Conservation (phyloP, 225 moss, liverwort and hornwort species). For the Takakia lepidozioides region DNA sequence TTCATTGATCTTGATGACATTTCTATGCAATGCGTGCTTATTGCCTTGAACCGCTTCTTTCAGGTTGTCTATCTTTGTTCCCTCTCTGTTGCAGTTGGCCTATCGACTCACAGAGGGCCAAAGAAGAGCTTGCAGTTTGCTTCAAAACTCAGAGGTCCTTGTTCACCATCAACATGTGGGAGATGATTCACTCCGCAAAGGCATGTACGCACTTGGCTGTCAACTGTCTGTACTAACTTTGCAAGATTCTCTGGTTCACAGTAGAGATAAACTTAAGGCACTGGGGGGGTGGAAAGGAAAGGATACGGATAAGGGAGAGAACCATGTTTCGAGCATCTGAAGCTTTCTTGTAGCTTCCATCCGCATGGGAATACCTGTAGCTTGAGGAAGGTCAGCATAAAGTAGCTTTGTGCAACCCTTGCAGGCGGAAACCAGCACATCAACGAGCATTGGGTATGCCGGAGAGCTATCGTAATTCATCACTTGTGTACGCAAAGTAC, state of each 20-base stretch:
- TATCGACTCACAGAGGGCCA: slow-evolving; percentile 73
- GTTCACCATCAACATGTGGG: too few relatives aligned
- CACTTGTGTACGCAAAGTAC: slow-evolving; percentile 91
- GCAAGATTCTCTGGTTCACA: too few relatives aligned
- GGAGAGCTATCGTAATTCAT: slow-evolving; percentile 95
- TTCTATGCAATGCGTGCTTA: slow-evolving; percentile 95
- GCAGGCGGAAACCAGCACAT: slow-evolving; percentile 85
- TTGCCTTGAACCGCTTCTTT: slow-evolving; percentile 87
- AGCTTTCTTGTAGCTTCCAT: too few relatives aligned
- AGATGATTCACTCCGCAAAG: slow-evolving; percentile 78
- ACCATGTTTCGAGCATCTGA: too few relatives aligned
- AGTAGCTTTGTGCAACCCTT: background rate
- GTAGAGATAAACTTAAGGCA: too few relatives aligned
- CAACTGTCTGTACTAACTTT: too few relatives aligned
- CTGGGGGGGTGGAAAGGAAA: too few relatives aligned
- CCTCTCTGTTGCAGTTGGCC: too few relatives aligned
- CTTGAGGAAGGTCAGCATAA: too few relatives aligned
- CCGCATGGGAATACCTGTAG: too few relatives aligned
- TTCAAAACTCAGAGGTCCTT: slow-evolving; percentile 90
- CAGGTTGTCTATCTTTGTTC: too few relatives aligned
- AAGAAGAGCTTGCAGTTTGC: slow-evolving; percentile 95
- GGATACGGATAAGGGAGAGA: too few relatives aligned
- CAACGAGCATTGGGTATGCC: slow-evolving; percentile 79
- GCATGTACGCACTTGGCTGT: slow-evolving; percentile 62
- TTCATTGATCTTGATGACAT: slow-evolving; percentile 96